Conservation (phyloP, 495 filamentous ascomycete species). For the Aspergillus bridgeri region DNA sequence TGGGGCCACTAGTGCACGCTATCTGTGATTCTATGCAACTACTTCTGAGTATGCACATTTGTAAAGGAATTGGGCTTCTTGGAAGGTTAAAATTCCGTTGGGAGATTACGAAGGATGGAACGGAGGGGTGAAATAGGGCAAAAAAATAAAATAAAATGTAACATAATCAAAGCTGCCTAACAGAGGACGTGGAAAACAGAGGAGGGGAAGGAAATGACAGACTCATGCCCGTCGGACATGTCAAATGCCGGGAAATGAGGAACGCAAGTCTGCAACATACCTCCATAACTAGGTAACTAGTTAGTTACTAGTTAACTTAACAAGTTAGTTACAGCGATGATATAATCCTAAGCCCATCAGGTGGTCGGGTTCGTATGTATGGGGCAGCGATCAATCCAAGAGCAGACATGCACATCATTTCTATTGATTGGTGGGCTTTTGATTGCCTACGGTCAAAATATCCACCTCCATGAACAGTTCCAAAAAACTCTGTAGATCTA, state of each 20-base stretch:
- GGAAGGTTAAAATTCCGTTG: not conserved
- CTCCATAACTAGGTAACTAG: too few species aligned
- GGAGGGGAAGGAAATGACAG: too few species aligned
- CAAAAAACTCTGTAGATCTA: not conserved
- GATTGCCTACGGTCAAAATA: not conserved
- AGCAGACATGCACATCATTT: not conserved
- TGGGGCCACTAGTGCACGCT: slow-evolving; percentile 3
- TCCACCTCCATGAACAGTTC: not conserved
- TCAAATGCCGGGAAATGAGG: too few species aligned
- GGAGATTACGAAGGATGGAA: not conserved
- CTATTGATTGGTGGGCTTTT: not conserved
- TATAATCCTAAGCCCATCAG: not conserved
- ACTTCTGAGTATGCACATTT: slow-evolving; percentile 1
- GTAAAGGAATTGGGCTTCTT: not conserved
- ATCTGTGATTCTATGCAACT: slow-evolving; percentile 10
- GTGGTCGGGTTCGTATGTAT: not conserved
- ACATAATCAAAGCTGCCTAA: too few species aligned
- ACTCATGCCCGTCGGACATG: too few species aligned
- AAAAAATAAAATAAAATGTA: not conserved
- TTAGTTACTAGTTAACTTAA: too few species aligned
- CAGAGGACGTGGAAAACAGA: too few species aligned
- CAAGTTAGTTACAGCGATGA: not conserved
- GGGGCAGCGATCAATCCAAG: too few species aligned
- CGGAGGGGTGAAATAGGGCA: not conserved
- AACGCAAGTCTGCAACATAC: too few species aligned